Base-by-base conservation (phyloP, 2,329 filamentous ascomycete genomes). In the Lecanicillium sp. region DNA sequence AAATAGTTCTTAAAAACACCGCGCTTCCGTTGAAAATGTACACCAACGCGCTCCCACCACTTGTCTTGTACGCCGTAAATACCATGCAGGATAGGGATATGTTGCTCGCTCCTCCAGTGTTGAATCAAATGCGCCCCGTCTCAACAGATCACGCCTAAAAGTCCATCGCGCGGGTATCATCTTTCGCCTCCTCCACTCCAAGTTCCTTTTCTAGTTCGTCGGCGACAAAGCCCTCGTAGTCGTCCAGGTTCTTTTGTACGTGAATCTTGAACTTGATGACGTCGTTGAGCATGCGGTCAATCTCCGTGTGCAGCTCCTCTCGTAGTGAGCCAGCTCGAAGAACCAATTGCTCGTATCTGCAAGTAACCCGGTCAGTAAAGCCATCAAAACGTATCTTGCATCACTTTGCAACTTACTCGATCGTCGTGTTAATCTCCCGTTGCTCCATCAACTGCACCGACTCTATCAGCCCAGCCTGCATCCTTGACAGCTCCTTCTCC, bases 231-330 rank as follows among this genome's bases (percentile, higher is more conserved):
- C 81, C 80, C 64, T 98, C 92, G 59, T 95, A 97, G 54, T 92
- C 87, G 57, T 96, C 90, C 39, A 98, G 69, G 43, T 80, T 83
- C 65, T 88, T 89, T 61, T 98, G 92, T 37, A 98, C 73, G 55
- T 97, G 89, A 47, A 98, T 86, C 67, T 98, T 98, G 77, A 98
- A 97, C 55, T 94, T 89, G 67, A 97, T 94, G 45, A 96, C 84
- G 57, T 97, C 89, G 64, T 96, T 94, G 44, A 98, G 68, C 77
- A 97, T 94, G 52, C 81, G 83, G 65, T 96, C 92, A 52, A 96
- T 87, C 59, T 96, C 89, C 0, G 88, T 95, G 60, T 98, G 92
- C n/a, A 98, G 72, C 59, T 97, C 89, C 60, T 98, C 92, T n/a
- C 92, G 79, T 17, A 97, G 72, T 1, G 86, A 69, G 47, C 87